These are phyloP conservation scores for Penicillium pancosmium DNA, from an alignment of 495 filamentous ascomycete species.

Conservation along the genomic window DNA sequence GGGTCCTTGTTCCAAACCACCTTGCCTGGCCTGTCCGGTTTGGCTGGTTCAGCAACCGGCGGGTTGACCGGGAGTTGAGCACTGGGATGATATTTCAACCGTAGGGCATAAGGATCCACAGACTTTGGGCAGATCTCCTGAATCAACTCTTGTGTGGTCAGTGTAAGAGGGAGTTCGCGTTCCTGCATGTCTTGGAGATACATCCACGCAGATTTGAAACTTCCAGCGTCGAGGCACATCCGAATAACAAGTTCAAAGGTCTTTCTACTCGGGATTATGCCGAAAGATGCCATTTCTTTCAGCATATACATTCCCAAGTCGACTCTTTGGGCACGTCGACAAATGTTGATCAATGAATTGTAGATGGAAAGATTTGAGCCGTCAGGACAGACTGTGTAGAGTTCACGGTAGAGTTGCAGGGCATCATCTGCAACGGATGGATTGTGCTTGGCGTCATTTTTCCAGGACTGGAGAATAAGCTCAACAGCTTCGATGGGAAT, in stretches of 20 bases:
- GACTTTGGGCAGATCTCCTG: constrained; percentile 31
- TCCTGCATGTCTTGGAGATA: constrained; percentile 43
- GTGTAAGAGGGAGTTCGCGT: constrained; percentile 16
- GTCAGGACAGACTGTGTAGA: constrained; percentile 61
- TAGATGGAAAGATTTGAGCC: constrained; percentile 66
- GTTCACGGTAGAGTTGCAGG: constrained; percentile 68
- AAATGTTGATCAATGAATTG: constrained; percentile 67
- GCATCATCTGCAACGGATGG: constrained; percentile 49
- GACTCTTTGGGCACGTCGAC: constrained; percentile 50
- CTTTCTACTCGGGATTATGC: constrained; percentile 56
- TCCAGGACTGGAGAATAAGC: constrained; percentile 37
- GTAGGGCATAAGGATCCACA: constrained; percentile 33
- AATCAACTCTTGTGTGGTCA: constrained; percentile 30
- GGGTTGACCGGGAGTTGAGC: constrained; percentile 13
- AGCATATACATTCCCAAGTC: constrained; percentile 68
- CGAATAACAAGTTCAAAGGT: constrained; percentile 74
- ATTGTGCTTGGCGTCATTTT: constrained; percentile 28
- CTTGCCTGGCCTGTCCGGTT: neutral
- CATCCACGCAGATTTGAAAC: constrained; percentile 42
- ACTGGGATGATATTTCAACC: constrained; percentile 33
- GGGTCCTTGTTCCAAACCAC: neutral
- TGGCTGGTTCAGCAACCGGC: neutral
- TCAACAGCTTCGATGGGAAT: constrained; percentile 39
- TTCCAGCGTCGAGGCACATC: constrained; percentile 56
- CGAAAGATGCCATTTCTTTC: constrained; percentile 70